phyloP scores from a whole-genome alignment of 345 rosid species.

The Sonneratia alba region DNA sequence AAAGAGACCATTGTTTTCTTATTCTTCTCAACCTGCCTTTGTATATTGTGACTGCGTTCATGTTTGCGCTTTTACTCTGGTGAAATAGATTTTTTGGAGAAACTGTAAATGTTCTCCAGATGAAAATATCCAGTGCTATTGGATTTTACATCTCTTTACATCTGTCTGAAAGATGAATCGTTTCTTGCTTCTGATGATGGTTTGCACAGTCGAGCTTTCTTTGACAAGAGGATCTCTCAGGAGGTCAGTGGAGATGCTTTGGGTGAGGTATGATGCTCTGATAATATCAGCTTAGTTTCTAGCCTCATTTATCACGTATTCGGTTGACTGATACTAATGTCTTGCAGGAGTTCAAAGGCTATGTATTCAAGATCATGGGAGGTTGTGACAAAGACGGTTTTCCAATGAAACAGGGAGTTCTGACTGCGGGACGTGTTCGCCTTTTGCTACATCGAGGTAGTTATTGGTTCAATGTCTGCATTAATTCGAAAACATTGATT shows the following conservation, averaged over 20 bases:
- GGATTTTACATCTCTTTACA: background rate
- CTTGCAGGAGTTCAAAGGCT: constrained; percentile 67
- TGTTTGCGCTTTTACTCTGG: background rate
- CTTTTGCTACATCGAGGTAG: constrained; percentile 69
- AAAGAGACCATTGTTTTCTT: background rate
- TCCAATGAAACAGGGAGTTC: constrained; percentile 88
- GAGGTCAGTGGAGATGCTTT: constrained; percentile 75
- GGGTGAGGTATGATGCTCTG: constrained; percentile 40
- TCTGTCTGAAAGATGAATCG: background rate
- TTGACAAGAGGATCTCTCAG: constrained; percentile 77
- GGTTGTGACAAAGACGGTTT: constrained; percentile 90
- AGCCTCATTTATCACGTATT: background rate
- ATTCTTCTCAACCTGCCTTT: background rate
- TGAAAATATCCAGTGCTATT: background rate
- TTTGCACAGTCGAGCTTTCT: constrained; percentile 51
- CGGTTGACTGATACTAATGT: background rate
- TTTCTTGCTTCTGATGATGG: too few species aligned
- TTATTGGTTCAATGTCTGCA: background rate
- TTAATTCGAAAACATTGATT: background rate
- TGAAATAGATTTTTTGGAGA: background rate
- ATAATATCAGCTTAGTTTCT: background rate
- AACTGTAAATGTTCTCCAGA: background rate
- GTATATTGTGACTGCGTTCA: too few species aligned
- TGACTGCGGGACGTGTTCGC: constrained; percentile 74
- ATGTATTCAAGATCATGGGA: constrained; percentile 78